Conservation (phyloP, 768 basidiomycete species). For the Amanita thiersii region DNA sequence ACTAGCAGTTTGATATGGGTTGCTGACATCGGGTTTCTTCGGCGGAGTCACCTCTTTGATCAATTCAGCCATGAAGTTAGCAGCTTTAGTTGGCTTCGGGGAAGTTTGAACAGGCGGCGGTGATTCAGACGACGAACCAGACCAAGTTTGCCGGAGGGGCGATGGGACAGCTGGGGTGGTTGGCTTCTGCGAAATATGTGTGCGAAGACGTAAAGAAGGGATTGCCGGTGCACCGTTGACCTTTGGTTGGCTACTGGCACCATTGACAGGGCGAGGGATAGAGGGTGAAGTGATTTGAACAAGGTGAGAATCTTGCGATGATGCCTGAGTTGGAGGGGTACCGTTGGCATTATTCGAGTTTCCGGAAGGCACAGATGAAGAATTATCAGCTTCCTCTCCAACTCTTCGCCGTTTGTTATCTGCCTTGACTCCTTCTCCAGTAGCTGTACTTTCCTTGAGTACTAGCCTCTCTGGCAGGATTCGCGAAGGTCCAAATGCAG, state of each 20-base stretch:
- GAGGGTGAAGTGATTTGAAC: conserved; percentile 15
- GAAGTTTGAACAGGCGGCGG: conserved; percentile 24
- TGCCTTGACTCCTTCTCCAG: conserved; percentile 28
- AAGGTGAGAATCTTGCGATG: conserved; percentile 11
- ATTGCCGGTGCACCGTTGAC: not conserved
- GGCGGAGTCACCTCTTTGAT: conserved; percentile 65
- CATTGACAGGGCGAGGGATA: conserved; percentile 12
- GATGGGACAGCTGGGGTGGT: conserved; percentile 64
- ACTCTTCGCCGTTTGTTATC: conserved; percentile 61
- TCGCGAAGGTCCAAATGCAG: conserved; percentile 57
- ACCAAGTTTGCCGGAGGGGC: conserved; percentile 71
- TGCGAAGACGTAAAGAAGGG: conserved; percentile 25
- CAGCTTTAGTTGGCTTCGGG: conserved; percentile 53
- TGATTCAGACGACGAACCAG: conserved; percentile 30
- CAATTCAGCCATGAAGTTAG: conserved; percentile 59
- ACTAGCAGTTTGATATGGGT: conserved; percentile 71
- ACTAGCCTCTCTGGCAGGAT: conserved; percentile 30
- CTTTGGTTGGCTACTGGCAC: conserved; percentile 1
- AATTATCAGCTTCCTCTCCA: conserved; percentile 30
- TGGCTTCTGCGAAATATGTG: conserved; percentile 35
- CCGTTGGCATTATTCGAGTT: conserved; percentile 11
- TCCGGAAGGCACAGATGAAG: conserved; percentile 23
- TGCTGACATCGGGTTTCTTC: conserved; percentile 59
- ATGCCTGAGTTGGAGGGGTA: not conserved
- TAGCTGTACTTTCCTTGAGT: conserved; percentile 24